Base-by-base conservation (phyloP, 257 asterid genomes). In the Plantago elongata region DNA sequence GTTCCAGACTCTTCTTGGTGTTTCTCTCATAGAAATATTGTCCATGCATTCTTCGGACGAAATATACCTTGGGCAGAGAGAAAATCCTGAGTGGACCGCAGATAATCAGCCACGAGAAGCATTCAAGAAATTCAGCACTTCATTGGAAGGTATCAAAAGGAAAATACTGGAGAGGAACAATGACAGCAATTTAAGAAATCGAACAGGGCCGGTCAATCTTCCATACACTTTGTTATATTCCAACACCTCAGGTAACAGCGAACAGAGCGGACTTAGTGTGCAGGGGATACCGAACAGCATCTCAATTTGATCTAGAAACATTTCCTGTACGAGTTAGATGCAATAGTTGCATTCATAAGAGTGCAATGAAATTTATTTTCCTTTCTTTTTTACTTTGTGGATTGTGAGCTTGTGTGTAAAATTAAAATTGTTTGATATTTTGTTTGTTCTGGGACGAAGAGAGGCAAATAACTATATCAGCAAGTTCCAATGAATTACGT, bases 231-330 rank as follows among this genome's bases (percentile, higher is more conserved):
- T 88, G 75, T 60, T 88, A 18, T 77, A 70, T 73, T 91, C 94
- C 0, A 83, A 70, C 46, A 58, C 85, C 7, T 71, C 83, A 1
- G 83, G 72, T 58, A 13, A 60, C 40, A 75, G 62, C 49, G 73
- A 51, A 62, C 43, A 18, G 18, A 79, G 86, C 61, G 96, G 96
- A 43, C 90, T 88, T 49, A 78, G 81, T n/a, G 96, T 79, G 49
- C 78, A 65, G 66, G 96, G 96, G 34, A 77, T 88, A 54, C 96
- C 96, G 0, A 88, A 88, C 65, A 88, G 96, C 43, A 47, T 88
- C 73, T 80, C 95, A 5, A 85, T 88, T 18, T 85, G 69, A 83
- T 14, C 18, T 15, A 51, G 5, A 17, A 10, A 52, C 58, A 52
- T 6, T 18, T 17, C 17, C 13, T 52, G 40, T 16, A n/a, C 9